Evolutionary conservation across 805 yeast genomes (phyloP).

Genomic region (Wickerhamomyces ciferrii): DNA sequence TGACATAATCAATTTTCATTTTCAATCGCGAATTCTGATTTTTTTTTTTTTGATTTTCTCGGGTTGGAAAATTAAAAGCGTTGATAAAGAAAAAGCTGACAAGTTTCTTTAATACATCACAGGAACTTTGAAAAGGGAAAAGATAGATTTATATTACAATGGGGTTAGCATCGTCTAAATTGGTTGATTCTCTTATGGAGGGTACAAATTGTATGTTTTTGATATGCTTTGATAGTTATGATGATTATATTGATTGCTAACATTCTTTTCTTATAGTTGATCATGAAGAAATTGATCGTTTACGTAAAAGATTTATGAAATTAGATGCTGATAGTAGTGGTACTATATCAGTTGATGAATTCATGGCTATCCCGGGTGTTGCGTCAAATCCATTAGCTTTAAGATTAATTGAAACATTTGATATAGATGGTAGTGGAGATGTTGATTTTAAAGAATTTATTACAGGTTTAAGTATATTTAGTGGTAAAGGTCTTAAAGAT

Average conservation of each 20-base stretch:
- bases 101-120: too few species aligned
- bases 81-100: too few species aligned
- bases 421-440: conserved; percentile 86
- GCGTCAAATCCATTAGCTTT: conserved; percentile 84
- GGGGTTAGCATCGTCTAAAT: conserved; percentile 60
- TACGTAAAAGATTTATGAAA: conserved; percentile 91
- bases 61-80: too few species aligned
- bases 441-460: conserved; percentile 96
- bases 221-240: not conserved
- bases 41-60: not conserved
- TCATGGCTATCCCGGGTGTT: conserved; percentile 89
- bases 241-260: not conserved
- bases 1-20: too few species aligned
- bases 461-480: conserved; percentile 78
- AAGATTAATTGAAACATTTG: conserved; percentile 90
- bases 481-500: conserved; percentile 72
- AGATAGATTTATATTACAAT: conserved; percentile 3
- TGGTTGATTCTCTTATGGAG: conserved; percentile 66
- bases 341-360: conserved; percentile 85
- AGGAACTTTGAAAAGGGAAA: not conserved
- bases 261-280: conserved; percentile 44
- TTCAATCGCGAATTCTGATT: not conserved
- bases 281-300: conserved; percentile 84
- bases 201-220: conserved; percentile 66
- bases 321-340: conserved; percentile 92